phyloP scores from a whole-genome alignment of 345 rosid genomes.

The Firmiana major region DNA sequence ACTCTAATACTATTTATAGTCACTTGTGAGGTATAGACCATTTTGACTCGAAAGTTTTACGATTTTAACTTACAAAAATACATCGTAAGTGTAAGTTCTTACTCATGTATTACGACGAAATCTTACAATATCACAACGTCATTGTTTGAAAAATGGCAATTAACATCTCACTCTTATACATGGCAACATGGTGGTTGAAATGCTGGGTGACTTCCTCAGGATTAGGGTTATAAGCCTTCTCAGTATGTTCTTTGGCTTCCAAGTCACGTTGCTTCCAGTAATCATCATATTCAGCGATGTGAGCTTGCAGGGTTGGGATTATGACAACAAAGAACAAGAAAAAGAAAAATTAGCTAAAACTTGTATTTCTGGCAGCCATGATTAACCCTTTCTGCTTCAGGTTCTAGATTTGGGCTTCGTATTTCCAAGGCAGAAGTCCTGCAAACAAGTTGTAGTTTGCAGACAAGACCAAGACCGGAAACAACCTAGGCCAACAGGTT shows the following conservation, averaged over 20 bases:
- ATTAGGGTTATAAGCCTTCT: conserved; percentile 42
- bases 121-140: too few relatives aligned
- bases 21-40: too few relatives aligned
- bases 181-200: conserved; percentile 37
- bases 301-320: conserved; percentile 27
- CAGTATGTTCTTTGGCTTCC: conserved; percentile 31
- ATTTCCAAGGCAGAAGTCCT: too few relatives aligned
- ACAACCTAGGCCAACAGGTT: too few relatives aligned
- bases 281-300: conserved; percentile 41
- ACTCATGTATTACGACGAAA: too few relatives aligned
- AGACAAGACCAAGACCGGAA: too few relatives aligned
- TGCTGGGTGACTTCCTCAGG: conserved; percentile 47
- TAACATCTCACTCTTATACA: conserved; percentile 21
- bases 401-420: too few relatives aligned
- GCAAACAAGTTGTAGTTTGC: too few relatives aligned
- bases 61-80: too few relatives aligned
- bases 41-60: too few relatives aligned
- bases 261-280: conserved; percentile 51
- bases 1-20: too few relatives aligned
- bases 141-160: not conserved
- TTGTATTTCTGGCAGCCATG: not conserved
- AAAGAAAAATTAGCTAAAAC: not conserved
- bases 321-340: conserved; percentile 25
- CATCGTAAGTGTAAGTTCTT: too few relatives aligned
- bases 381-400: not conserved